Evolutionary conservation across 106 monocot species (phyloP).

Genomic region (Vanilla planifolia): DNA sequence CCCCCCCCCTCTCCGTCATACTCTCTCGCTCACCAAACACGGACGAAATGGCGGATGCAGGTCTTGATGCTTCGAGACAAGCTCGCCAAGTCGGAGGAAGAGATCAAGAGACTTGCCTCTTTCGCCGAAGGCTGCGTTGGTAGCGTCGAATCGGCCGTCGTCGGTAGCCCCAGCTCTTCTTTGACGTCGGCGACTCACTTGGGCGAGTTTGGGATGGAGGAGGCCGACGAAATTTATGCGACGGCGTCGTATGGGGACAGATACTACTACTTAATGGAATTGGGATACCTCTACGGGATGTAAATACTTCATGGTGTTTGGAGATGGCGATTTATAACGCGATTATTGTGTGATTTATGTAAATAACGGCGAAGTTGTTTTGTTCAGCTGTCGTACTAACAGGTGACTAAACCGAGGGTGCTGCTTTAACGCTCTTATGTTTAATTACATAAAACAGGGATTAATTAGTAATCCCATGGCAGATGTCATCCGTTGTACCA

Average conservation of each 20-base stretch:
- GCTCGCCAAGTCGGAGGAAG: conserved; percentile 31
- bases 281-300: conserved; percentile 8
- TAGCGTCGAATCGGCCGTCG: background rate
- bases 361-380: no score
- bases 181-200: conserved; percentile 8
- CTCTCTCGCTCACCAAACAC: background rate
- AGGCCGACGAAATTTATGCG: conserved; percentile 10
- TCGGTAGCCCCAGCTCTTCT: conserved; percentile 17
- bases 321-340: no score
- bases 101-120: conserved; percentile 23
- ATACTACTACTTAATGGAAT: conserved; percentile 15
- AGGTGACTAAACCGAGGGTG: no score
- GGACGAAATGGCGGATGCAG: conserved; percentile 3
- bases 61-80: conserved; percentile 28
- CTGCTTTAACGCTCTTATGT: no score
- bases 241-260: conserved; percentile 4
- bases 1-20: background rate
- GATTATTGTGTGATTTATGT: conserved; percentile 13
- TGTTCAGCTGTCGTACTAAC: no score
- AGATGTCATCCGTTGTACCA: no score
- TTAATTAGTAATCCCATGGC: no score
- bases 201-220: conserved; percentile 11
- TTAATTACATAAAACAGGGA: no score
- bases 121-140: background rate
- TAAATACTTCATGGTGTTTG: background rate